Evolutionary conservation across 192 early-diverging fungal species (phyloP).

Genomic region (Coemansia sp.): DNA sequence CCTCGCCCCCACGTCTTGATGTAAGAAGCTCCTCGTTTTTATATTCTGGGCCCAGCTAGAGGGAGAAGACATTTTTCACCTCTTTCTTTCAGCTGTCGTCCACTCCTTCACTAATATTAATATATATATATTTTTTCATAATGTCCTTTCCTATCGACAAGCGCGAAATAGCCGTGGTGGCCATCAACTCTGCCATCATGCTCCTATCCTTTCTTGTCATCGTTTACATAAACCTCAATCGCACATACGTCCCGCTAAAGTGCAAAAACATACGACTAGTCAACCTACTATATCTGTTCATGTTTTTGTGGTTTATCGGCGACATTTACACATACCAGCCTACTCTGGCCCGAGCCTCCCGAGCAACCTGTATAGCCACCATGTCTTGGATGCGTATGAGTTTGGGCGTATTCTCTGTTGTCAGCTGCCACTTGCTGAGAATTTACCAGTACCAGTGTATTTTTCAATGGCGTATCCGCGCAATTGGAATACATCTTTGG

Average conservation of each 20-base stretch:
- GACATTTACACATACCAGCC: conserved; percentile 43
- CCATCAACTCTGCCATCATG: conserved; percentile 24
- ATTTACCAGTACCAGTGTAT: conserved; percentile 44
- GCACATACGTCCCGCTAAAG: conserved; percentile 31
- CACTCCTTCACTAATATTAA: not conserved
- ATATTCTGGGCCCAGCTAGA: too few species aligned
- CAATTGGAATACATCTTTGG: conserved; percentile 20
- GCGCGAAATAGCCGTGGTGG: conserved; percentile 30
- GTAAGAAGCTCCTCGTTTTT: too few species aligned
- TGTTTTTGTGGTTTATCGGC: conserved; percentile 36
- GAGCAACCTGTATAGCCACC: conserved; percentile 24
- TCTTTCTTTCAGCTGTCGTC: not conserved
- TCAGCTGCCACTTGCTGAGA: conserved; percentile 24
- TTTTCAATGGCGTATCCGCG: conserved; percentile 24
- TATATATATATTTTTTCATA: not conserved
- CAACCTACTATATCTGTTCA: conserved; percentile 17
- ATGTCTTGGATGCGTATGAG: conserved; percentile 46
- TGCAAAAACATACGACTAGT: conserved; percentile 46
- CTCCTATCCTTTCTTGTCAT: conserved; percentile 10
- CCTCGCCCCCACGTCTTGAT: too few species aligned
- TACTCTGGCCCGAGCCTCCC: conserved; percentile 15
- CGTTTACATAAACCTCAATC: conserved; percentile 25
- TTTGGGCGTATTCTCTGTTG: conserved; percentile 26
- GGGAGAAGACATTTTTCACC: conserved; percentile 4
- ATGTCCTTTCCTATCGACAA: conserved; percentile 2